A percentile compares a stretch with the other conserved stretches of the same genome.
Evolutionary conservation across 345 rosid genomes (phyloP).

Genomic region (Melaleuca quinquenervia): DNA sequence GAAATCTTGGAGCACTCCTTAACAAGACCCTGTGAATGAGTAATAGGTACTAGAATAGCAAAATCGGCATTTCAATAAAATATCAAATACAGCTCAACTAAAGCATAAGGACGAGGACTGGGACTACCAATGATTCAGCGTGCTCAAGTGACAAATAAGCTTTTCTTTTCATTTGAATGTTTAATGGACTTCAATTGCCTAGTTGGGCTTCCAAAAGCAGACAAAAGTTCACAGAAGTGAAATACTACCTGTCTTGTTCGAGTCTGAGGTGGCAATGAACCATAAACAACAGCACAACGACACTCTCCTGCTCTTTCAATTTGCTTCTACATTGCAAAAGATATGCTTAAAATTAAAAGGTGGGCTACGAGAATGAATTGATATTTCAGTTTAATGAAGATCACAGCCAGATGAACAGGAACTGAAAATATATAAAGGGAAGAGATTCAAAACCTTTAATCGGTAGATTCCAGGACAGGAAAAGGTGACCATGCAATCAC

Average conservation of each 20-base stretch:
- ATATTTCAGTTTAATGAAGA: not conserved
- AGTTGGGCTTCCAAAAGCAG: not conserved
- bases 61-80: not conserved
- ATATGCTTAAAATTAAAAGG: not conserved
- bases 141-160: not conserved
- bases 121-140: not conserved
- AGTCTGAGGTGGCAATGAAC: slow-evolving; percentile 88
- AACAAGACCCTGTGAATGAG: not conserved
- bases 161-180: not conserved
- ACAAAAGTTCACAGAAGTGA: not conserved
- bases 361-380: not conserved
- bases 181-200: not conserved
- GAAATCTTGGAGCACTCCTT: not conserved
- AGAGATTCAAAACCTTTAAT: slow-evolving; percentile 44
- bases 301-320: slow-evolving; percentile 58
- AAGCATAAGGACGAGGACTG: not conserved
- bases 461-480: slow-evolving; percentile 60
- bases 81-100: not conserved
- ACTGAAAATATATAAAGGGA: not conserved
- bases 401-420: not conserved
- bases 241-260: slow-evolving; percentile 78
- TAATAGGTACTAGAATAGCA: not conserved
- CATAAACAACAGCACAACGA: slow-evolving; percentile 93
- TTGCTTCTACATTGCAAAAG: slow-evolving; percentile 25
- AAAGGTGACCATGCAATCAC: slow-evolving; percentile 84